phyloP scores from a whole-genome alignment of 2,329 filamentous ascomycete genomes.

The Trichophyton verrucosum region DNA sequence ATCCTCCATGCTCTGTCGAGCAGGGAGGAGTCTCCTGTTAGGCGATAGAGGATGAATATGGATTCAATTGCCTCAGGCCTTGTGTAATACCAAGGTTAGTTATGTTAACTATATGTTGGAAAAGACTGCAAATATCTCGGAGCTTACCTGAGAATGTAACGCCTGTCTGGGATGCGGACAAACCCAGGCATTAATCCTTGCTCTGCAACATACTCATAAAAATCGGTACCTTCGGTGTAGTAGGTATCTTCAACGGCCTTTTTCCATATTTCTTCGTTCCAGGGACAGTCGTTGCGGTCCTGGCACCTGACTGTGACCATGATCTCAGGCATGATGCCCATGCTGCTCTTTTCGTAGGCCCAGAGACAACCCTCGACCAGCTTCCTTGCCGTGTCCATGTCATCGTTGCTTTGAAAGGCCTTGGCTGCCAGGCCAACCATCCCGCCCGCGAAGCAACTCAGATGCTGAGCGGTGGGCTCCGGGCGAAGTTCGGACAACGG shows the following conservation, averaged over 20 bases:
- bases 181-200: conserved; percentile 10
- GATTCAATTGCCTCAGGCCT: conserved; percentile 76
- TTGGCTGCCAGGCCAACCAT: conserved; percentile 44
- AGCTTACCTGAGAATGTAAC: conserved; percentile 13
- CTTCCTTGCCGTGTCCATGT: conserved; percentile 38
- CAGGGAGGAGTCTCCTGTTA: conserved; percentile 63
- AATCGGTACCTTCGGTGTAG: neutral
- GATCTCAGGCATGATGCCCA: conserved; percentile 44
- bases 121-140: neutral
- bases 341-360: conserved; percentile 39
- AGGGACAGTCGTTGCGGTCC: conserved; percentile 7
- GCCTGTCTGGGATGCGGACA: conserved; percentile 5
- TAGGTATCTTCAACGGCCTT: neutral
- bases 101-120: neutral
- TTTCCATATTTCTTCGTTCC: conserved; percentile 9
- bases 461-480: conserved; percentile 38
- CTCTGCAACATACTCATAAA: conserved; percentile 3
- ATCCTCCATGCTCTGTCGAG: conserved; percentile 77
- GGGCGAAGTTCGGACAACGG: conserved; percentile 18
- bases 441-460: conserved; percentile 43
- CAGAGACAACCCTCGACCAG: conserved; percentile 45
- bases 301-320: conserved; percentile 34
- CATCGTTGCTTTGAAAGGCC: conserved; percentile 38
- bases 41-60: conserved; percentile 81
- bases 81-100: neutral